Conservation (phyloP, 2,329 filamentous ascomycete genomes). For the Aspergillus puulaauensis region DNA sequence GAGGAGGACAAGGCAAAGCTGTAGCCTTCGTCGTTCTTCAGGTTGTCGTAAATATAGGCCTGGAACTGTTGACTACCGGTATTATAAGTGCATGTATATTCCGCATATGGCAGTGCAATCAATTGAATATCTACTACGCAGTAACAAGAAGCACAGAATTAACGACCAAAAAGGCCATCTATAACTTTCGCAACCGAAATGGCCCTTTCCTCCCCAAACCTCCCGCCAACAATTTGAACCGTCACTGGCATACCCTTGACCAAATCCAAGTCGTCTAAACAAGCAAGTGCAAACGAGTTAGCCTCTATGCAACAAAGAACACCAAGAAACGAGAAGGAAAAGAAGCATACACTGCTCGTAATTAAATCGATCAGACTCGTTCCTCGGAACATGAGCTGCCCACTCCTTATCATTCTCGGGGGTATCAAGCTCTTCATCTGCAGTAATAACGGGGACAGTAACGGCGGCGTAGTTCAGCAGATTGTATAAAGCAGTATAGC, state of each 20-base stretch:
- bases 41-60: neutral
- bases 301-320: neutral
- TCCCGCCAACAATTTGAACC: constrained; percentile 33
- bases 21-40: constrained; percentile 3
- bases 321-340: constrained; percentile 6
- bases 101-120: neutral
- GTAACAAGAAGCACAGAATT: neutral
- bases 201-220: constrained; percentile 34
- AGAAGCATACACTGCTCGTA: constrained; percentile 29
- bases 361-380: constrained; percentile 51
- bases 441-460: constrained; percentile 42
- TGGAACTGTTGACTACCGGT: neutral
- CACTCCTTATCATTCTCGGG: constrained; percentile 33
- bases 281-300: neutral
- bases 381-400: constrained; percentile 34
- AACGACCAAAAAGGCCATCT: constrained; percentile 21
- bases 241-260: constrained; percentile 33
- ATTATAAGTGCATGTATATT: neutral
- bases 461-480: constrained; percentile 35
- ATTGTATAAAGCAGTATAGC: constrained; percentile 38
- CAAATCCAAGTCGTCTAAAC: constrained; percentile 29
- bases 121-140: neutral
- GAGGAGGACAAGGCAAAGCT: constrained; percentile 25
- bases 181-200: constrained; percentile 31
- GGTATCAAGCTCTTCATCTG: constrained; percentile 35